Evolutionary conservation across 345 rosid genomes (phyloP).

Genomic region (Syzygium oleosum): DNA sequence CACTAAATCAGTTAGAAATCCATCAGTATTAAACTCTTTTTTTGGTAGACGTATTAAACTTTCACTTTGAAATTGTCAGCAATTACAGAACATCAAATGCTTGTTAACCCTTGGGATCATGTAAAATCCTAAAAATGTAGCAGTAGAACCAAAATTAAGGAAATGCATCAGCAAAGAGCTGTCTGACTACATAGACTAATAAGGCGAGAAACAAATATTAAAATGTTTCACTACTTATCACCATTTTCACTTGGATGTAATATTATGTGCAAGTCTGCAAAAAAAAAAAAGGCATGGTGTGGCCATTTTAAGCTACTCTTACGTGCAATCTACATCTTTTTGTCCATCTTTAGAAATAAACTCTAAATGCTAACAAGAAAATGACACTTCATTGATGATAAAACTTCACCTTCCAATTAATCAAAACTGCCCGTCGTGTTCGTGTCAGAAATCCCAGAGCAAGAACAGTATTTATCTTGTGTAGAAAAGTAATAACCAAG

Average conservation of each 20-base stretch:
- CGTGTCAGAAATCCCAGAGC: constrained; percentile 60
- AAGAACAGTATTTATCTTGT: constrained; percentile 63
- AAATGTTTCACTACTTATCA: neutral
- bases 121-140: neutral
- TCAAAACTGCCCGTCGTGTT: constrained; percentile 65
- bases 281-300: neutral
- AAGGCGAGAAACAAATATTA: neutral
- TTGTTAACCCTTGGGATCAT: neutral
- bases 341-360: neutral
- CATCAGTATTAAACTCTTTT: neutral
- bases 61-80: neutral
- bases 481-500: constrained; percentile 58
- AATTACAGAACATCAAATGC: neutral
- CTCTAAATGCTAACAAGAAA: neutral
- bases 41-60: neutral
- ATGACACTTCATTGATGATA: neutral
- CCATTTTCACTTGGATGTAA: neutral
- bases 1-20: constrained; percentile 36
- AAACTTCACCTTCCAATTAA: constrained; percentile 74
- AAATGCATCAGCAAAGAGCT: neutral
- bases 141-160: neutral
- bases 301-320: neutral
- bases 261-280: neutral
- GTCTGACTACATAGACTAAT: neutral
- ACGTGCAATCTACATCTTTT: neutral